Conservation (phyloP, 345 rosid genomes). For the Acer saccharum region DNA sequence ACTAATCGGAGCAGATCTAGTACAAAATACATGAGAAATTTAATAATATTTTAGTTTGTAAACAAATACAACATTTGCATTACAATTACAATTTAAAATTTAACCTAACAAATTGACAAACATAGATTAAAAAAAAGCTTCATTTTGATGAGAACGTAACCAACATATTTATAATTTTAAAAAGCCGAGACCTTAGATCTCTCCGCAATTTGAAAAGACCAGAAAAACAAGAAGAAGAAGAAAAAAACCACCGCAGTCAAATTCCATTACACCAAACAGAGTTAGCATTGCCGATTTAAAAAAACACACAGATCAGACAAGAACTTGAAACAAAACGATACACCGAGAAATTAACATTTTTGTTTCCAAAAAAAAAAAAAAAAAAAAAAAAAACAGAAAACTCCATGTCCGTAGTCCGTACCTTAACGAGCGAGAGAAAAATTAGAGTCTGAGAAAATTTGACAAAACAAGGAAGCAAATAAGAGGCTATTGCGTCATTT, state of each 20-base stretch:
- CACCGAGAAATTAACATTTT: too few relatives aligned
- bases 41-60: background rate
- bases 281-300: background rate
- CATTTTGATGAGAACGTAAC: background rate
- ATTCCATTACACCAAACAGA: slow-evolving; percentile 19
- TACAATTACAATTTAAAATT: background rate
- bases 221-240: background rate
- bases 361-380: too few relatives aligned
- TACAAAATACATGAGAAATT: background rate
- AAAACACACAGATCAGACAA: slow-evolving; percentile 19
- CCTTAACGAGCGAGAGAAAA: slow-evolving; percentile 7
- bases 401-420: slow-evolving; percentile 15
- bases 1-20: slow-evolving; percentile 14
- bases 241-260: background rate
- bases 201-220: background rate
- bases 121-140: background rate
- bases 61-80: background rate
- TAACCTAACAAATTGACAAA: background rate
- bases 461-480: background rate
- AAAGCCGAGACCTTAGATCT: background rate
- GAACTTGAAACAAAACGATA: background rate
- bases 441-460: background rate
- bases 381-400: background rate
- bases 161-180: background rate
- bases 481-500: slow-evolving; percentile 9